phyloP scores from a whole-genome alignment of 2,329 filamentous ascomycete species.

The Ophiostoma novo-ulmi region DNA sequence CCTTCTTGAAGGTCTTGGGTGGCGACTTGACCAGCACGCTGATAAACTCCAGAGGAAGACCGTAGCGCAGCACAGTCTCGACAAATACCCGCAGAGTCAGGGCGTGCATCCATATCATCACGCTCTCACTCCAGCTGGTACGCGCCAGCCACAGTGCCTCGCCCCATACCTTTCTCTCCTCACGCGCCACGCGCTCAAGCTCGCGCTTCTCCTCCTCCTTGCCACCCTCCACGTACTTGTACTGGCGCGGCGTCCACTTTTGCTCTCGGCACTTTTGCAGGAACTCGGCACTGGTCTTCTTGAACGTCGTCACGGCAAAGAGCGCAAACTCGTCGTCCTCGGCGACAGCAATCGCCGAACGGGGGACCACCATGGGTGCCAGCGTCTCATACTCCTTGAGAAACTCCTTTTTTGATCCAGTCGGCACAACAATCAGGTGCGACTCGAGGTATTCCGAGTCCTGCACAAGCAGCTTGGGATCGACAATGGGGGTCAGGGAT shows the following conservation, averaged over 20 bases:
- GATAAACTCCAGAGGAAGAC: conserved; percentile 83
- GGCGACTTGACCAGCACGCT: conserved; percentile 64
- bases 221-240: conserved; percentile 85
- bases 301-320: conserved; percentile 86
- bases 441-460: conserved; percentile 97
- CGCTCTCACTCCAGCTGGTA: conserved; percentile 91
- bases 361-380: conserved; percentile 85
- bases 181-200: conserved; percentile 71
- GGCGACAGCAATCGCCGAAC: conserved; percentile 73
- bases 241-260: conserved; percentile 92
- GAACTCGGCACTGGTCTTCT: conserved; percentile 83
- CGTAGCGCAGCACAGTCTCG: conserved; percentile 95
- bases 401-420: conserved; percentile 77
- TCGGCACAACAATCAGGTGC: conserved; percentile 84
- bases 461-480: conserved; percentile 72
- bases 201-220: conserved; percentile 85
- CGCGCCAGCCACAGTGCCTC: conserved; percentile 81
- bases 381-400: conserved; percentile 83
- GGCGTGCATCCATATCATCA: conserved; percentile 94
- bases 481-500: conserved; percentile 82
- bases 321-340: conserved; percentile 86
- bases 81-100: conserved; percentile 90
- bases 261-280: conserved; percentile 86
- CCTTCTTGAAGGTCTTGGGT: conserved; percentile 71
- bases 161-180: conserved; percentile 88